Evolutionary conservation across 371 early-diverging fungal species (phyloP), one percentile per base, ranked within the genome.

Genomic region (Mucor saturninus): DNA sequence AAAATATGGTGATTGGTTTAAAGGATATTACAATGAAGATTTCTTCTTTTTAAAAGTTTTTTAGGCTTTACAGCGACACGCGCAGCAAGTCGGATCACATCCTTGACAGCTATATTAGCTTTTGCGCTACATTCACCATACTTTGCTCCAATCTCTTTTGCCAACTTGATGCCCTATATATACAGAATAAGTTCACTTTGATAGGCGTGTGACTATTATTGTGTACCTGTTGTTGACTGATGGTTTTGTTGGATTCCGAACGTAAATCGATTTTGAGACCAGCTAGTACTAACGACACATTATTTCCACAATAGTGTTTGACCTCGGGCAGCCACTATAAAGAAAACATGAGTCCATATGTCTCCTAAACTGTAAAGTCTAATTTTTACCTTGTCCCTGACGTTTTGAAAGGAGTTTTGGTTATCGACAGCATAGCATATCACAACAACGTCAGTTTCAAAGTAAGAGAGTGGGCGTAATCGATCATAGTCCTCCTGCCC

Each of bases 401-500:
- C 91, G 78, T 93, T 93, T 63, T 91, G 88, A 65, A 94, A 91
- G 0, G 93, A 92, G 35, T 84, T 83, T 26, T 86, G 85, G 51
- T 83, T 83, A 59, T 90, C 91, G 21, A 94, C 77, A 15, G 93
- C 87, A 76, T 91, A 95, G 73, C 95, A 94, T 61, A 96, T 87
- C 39, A 97, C 71, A 68, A 95, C 89, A 0, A 95, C 93, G 71
- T 97, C 91, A 14, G 95, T 92, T 66, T 95, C 91, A 32, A 90
- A 91, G 76, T 94, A 95, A 11, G 92, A 92, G 14, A 95, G 72
- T 9, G 92, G 89, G 28, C 93, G 86, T 38, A 94, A 72, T 40
- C 94, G 81, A 65, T 93, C 92, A 69, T 92, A 93, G 67, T 94
- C 95, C 72, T 93, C 92, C 68, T 92, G 93, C 21, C 97, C 95